phyloP scores from a whole-genome alignment of 176 grass and related monocot genomes.

The Oryza australiensis region DNA sequence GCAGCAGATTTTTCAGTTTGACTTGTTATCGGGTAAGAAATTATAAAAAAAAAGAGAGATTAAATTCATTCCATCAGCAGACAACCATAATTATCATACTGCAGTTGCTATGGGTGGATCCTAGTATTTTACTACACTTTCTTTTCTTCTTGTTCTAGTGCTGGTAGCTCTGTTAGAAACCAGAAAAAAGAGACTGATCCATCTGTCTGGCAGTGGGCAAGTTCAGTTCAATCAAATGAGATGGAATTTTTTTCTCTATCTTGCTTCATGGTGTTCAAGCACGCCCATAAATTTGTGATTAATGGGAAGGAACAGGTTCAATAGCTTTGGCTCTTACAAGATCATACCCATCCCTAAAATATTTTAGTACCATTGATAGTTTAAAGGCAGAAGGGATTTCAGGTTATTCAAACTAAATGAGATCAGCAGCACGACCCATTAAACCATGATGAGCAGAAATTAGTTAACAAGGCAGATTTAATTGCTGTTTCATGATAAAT shows the following conservation, averaged over 20 bases:
- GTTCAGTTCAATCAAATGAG: not conserved
- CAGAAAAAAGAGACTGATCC: not conserved
- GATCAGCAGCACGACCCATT: not conserved
- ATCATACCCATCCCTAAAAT: not conserved
- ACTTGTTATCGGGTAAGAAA: not conserved
- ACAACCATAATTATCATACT: not conserved
- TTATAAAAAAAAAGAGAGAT: not conserved
- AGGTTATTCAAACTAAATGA: not conserved
- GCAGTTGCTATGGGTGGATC: not conserved
- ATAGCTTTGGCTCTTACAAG: not conserved
- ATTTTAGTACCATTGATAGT: not conserved
- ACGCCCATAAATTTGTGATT: not conserved
- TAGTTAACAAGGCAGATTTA: not conserved
- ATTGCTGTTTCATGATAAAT: not conserved
- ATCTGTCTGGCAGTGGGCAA: not conserved
- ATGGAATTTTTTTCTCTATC: not conserved
- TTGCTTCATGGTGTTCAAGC: not conserved
- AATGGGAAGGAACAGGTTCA: not conserved
- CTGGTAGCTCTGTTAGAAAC: not conserved
- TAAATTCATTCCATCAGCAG: not conserved
- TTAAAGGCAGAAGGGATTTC: not conserved
- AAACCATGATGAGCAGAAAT: not conserved
- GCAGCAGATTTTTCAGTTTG: not conserved
- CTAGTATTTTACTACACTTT: not conserved
- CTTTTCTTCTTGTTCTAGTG: not conserved